Percentiles rank a stretch among this genome's conserved stretches.
Conservation (phyloP, 2,329 filamentous ascomycete species). For the Gliomastix tumulicola region DNA sequence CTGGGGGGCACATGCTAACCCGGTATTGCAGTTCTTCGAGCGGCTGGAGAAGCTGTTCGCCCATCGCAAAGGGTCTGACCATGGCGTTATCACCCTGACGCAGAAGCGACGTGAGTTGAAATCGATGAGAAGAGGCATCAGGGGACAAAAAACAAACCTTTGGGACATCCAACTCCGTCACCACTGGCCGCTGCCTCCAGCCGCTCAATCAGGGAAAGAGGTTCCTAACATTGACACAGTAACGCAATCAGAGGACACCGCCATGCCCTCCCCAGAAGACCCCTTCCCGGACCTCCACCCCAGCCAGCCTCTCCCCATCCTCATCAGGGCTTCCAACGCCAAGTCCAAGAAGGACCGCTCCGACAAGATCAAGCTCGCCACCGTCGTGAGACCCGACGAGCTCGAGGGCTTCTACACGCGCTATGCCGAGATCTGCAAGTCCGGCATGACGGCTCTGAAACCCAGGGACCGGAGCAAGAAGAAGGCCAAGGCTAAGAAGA, state of each 20-base stretch:
- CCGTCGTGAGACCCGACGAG: constrained; percentile 68
- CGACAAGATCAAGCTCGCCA: constrained; percentile 69
- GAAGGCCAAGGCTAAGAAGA: constrained; percentile 71
- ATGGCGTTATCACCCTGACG: constrained; percentile 67
- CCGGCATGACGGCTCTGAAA: constrained; percentile 42
- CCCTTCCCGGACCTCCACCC: constrained; percentile 55
- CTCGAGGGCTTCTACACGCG: constrained; percentile 74
- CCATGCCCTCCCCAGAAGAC: constrained; percentile 35
- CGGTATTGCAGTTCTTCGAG: constrained; percentile 77
- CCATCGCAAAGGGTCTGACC: constrained; percentile 57
- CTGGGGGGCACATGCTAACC: too few relatives aligned
- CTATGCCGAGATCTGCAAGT: constrained; percentile 64
- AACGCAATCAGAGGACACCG: constrained; percentile 31
- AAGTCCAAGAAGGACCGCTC: constrained; percentile 52
- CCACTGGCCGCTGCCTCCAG: too few relatives aligned
- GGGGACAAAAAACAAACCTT: background rate
- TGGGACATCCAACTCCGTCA: background rate
- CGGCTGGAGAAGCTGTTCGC: constrained; percentile 63
- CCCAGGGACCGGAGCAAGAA: constrained; percentile 87
- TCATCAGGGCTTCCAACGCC: constrained; percentile 81
- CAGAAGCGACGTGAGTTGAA: constrained; percentile 61
- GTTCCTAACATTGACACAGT: constrained; percentile 27
- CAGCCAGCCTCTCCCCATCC: constrained; percentile 57
- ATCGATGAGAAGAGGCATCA: background rate
- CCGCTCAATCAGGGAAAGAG: too few relatives aligned